Evolutionary conservation across 257 asterid species (phyloP), one percentile per base, ranked within the genome.

Genomic region (Mentha longifolia): DNA sequence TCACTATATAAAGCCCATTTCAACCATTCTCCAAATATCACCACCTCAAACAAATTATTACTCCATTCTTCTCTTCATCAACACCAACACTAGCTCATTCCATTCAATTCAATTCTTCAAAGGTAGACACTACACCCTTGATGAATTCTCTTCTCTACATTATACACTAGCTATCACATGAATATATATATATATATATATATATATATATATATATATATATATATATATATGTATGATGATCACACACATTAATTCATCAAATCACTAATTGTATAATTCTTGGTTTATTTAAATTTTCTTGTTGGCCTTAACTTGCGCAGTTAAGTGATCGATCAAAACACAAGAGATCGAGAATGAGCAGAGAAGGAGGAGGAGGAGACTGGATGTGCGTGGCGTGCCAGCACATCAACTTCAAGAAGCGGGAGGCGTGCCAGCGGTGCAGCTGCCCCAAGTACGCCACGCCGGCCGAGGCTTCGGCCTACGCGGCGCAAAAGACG

Each of bases 331-430:
- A n/a, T n/a, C n/a, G n/a, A n/a, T n/a, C n/a, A n/a, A n/a, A n/a
- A n/a, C n/a, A n/a, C n/a, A n/a, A n/a, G n/a, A n/a, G n/a, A n/a
- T 22, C 0, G 6, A 80, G 33, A 42, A 92, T 87, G 96, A 89
- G 84, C 74, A 63, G 69, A 81, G 70, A 77, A 22, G 25, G 25
- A 77, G 71, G 77, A 77, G 51, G 6, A 46, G 98, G 96, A 74
- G 98, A 92, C 43, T 92, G 96, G 97, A 81, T 84, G 93, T 92
- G 98, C 67, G 78, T 75, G 20, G 90, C 98, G 31, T 92, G 98
- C 82, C 92, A 90, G 51, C 95, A 92, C 77, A 28, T 85, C 61
- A 92, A 90, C 70, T 90, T 92, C 87, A 84, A 84, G 79, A 90
- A 85, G 47, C 82, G 97, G 7, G 98, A 90, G 60, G 68, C 82